Evolutionary conservation across 768 basidiomycete species (phyloP), one percentile per base, ranked within the genome.

Genomic region (Leccinum uliginosum): DNA sequence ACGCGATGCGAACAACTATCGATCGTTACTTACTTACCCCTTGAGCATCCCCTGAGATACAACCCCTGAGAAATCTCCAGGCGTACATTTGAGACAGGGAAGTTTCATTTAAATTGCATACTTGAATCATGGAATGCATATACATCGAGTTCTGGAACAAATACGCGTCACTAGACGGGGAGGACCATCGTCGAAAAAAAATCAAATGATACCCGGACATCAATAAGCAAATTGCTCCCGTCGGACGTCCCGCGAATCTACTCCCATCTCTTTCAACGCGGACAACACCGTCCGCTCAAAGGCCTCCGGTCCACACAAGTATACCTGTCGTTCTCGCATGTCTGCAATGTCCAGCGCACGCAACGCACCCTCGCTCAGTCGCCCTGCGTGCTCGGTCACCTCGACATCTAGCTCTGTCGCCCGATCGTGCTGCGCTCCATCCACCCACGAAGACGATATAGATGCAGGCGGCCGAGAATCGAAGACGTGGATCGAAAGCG

Each of bases 301-400:
- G 3, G 61, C 64, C 23, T 67, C 70, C 1, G 83, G 78, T 3
- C 83, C 83, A 65, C 83, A 84, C 12, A 85, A 46, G 58, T 76
- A 84, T 1, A 70, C 64, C n/a, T 73, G 66, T 45, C 71, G 67
- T 12, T 62, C 68, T 23, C 38, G 40, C 7, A 69, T 9, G 1
- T 61, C 65, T 40, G 19, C 58, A 1, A 61, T 43, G 34, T 57
- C 23, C 51, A 61, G 44, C 2, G 27, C 34, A 6, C 29, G 24
- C 30, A 67, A 53, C 15, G 51, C 17, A 3, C 53, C 53, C 49
- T 55, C 29, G 43, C 21, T 55, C 17, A 71, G 45, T 46, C 72
- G 64, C 19, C 65, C 66, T 2, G 50, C 5, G 19, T 74, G 67
- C 15, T 47, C 40, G 3, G 29, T 58, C 17, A 63, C 51, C 12